Percentiles rank a stretch among this genome's conserved stretches.
These are phyloP conservation scores for Escovopsis sp. DNA, from an alignment of 2,329 filamentous ascomycete species.

Conservation along the genomic window DNA sequence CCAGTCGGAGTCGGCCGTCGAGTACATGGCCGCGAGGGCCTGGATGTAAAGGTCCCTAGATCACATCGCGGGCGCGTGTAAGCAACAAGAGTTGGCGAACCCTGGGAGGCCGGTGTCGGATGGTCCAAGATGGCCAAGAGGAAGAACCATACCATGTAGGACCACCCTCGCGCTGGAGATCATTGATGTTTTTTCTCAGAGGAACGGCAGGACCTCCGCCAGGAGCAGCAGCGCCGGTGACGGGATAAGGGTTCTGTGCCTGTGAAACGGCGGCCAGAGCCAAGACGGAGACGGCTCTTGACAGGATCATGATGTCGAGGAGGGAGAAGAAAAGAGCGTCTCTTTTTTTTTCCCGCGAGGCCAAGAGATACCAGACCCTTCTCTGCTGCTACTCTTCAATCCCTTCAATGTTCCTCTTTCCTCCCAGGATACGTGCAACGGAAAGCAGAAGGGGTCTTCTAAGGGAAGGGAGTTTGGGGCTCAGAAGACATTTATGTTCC, in stretches of 20 bases:
- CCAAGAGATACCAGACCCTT: neutral
- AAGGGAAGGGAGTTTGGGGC: neutral
- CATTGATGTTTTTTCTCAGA: conserved; percentile 31
- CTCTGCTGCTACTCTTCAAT: too few relatives aligned
- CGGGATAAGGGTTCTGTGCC: conserved; percentile 10
- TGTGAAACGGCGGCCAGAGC: conserved; percentile 12
- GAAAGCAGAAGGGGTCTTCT: neutral
- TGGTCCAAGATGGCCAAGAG: neutral
- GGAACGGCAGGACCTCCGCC: conserved; percentile 25
- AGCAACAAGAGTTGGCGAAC: neutral
- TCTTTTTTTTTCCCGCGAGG: neutral
- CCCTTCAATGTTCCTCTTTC: neutral
- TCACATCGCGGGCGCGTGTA: conserved; percentile 4
- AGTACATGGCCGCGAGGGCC: conserved; percentile 29
- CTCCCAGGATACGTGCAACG: neutral
- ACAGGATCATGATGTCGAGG: conserved; percentile 8
- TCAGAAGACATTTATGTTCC: neutral
- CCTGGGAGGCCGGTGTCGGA: too few relatives aligned
- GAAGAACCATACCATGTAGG: conserved; percentile 26
- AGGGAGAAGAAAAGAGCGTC: conserved; percentile 3
- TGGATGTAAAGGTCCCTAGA: conserved; percentile 35
- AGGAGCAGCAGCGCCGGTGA: conserved; percentile 24
- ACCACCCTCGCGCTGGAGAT: conserved; percentile 25
- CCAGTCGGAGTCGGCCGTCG: conserved; percentile 23
- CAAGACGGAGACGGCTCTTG: conserved; percentile 11